These are phyloP conservation scores for Tricholoma sp. DNA, from an alignment of 768 basidiomycete genomes.

Conservation along the genomic window DNA sequence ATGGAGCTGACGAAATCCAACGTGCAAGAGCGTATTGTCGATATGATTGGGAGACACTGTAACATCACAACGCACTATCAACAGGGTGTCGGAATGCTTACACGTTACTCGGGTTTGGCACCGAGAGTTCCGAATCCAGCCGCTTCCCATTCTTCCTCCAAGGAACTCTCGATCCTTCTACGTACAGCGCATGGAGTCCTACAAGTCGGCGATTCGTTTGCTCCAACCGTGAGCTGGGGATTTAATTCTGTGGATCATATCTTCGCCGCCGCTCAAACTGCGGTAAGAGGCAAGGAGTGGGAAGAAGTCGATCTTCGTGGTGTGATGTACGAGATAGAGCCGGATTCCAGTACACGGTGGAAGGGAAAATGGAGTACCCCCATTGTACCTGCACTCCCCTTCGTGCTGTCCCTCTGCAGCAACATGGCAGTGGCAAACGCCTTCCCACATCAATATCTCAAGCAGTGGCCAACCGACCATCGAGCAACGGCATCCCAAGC, in stretches of 20 bases:
- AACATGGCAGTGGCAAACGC: constrained; percentile 5
- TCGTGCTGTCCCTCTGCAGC: background rate
- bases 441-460: constrained; percentile 2
- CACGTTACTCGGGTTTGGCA: constrained; percentile 5
- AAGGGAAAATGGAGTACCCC: constrained; percentile 2
- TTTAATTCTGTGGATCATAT: constrained; percentile 4
- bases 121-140: background rate
- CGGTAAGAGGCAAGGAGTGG: background rate
- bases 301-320: background rate
- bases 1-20: constrained; percentile 3
- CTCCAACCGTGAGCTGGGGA: background rate
- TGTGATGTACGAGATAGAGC: constrained; percentile 2
- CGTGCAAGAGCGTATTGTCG: background rate
- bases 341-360: background rate
- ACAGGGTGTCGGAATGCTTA: constrained; percentile 8
- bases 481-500: background rate
- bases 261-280: background rate
- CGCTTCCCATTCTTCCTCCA: background rate
- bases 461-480: background rate
- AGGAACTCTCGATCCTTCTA: constrained; percentile 1
- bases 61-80: constrained; percentile 9
- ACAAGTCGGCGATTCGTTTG: background rate
- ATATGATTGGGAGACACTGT: constrained; percentile 3
- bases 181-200: background rate
- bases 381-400: background rate